These are phyloP conservation scores for Ramichloridium luteum DNA, from an alignment of 2,329 filamentous ascomycete species.

Conservation along the genomic window DNA sequence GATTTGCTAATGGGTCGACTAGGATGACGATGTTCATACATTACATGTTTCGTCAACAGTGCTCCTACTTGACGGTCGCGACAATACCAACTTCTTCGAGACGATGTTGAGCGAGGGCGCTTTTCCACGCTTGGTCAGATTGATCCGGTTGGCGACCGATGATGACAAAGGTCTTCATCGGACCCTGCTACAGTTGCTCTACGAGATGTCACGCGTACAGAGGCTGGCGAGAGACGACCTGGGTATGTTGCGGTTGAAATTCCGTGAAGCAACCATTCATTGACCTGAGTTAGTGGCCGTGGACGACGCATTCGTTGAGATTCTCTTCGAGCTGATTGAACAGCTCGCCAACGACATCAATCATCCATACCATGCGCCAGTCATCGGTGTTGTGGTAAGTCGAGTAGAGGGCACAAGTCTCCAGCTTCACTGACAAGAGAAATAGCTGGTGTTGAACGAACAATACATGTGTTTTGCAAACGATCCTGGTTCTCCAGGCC, in stretches of 20 bases:
- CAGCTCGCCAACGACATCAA: conserved; percentile 72
- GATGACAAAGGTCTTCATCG: conserved; percentile 60
- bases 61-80: conserved; percentile 73
- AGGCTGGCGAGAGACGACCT: conserved; percentile 66
- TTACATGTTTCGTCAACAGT: conserved; percentile 74
- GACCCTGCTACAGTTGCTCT: conserved; percentile 74
- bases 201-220: conserved; percentile 93
- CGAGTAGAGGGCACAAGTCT: too few species aligned
- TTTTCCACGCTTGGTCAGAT: conserved; percentile 70
- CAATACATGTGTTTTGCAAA: conserved; percentile 75
- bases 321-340: conserved; percentile 80
- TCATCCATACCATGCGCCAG: conserved; percentile 90
- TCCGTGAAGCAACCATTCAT: background rate
- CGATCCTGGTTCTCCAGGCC: conserved; percentile 40
- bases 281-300: conserved; percentile 35
- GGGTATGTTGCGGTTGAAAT: conserved; percentile 31
- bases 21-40: conserved; percentile 75
- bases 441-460: conserved; percentile 84
- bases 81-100: conserved; percentile 65
- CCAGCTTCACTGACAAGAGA: too few species aligned
- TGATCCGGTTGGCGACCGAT: conserved; percentile 54
- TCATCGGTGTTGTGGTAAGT: conserved; percentile 80
- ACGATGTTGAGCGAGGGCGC: conserved; percentile 78
- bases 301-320: conserved; percentile 67
- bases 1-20: conserved; percentile 14